These are phyloP conservation scores for Malassezia cuniculi DNA, from an alignment of 1,284 basidiomycete genomes.

Conservation along the genomic window DNA sequence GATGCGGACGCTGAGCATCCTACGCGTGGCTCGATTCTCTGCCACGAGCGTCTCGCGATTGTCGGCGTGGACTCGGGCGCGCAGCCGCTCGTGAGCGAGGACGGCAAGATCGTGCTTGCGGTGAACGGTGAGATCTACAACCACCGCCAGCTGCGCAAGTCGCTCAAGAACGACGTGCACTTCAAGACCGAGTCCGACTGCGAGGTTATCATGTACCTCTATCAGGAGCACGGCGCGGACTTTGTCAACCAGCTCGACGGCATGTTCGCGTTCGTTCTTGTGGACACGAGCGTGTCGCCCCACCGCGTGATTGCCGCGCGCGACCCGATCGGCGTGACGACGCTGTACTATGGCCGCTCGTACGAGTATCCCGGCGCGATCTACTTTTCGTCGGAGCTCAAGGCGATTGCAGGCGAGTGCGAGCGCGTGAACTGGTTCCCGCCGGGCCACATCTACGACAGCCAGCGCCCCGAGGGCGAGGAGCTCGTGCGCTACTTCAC, in stretches of 20 bases:
- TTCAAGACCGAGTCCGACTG: constrained; percentile 99
- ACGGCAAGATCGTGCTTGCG: constrained; percentile 70
- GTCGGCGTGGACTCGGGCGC: constrained; percentile 97
- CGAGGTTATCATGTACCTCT: constrained; percentile 70
- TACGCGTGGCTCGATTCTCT: constrained; percentile 42
- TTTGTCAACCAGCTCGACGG: constrained; percentile 62
- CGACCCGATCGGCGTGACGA: constrained; percentile 96
- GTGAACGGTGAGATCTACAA: constrained; percentile 99
- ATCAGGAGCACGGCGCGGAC: constrained; percentile 44
- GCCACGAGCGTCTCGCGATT: constrained; percentile 61
- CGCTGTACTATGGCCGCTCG: constrained; percentile 88
- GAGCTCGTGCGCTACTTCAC: constrained; percentile 45
- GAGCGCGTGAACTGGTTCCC: constrained; percentile 92
- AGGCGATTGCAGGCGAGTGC: constrained; percentile 80
- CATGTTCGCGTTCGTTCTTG: constrained; percentile 95
- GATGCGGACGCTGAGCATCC: constrained; percentile 15
- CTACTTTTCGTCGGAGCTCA: constrained; percentile 93
- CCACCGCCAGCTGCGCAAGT: constrained; percentile 68
- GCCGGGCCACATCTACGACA: constrained; percentile 66
- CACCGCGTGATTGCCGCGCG: constrained; percentile 84
- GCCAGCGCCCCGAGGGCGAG: constrained; percentile 31
- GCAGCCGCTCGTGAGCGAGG: constrained; percentile 79
- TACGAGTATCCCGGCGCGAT: constrained; percentile 69
- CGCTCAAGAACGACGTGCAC: constrained; percentile 54
- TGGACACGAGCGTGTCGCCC: constrained; percentile 81